Base-by-base conservation (phyloP, 2,329 filamentous ascomycete species). In the Ceratocystis papillata region DNA sequence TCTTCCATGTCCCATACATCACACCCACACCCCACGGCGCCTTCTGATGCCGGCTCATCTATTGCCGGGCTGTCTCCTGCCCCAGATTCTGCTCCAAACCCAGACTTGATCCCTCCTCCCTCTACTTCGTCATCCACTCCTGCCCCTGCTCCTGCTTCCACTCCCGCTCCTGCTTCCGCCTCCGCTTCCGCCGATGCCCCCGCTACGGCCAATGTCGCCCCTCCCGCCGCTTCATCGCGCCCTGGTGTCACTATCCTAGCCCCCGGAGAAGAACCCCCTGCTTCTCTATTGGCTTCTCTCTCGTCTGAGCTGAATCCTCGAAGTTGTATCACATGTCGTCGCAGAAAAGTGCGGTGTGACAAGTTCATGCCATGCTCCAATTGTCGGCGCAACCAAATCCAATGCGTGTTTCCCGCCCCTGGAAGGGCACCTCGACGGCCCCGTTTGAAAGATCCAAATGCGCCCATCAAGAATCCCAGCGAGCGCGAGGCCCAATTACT, bases 291-390 rank as follows among this genome's bases (percentile, higher is more conserved):
- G 46, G 67, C 60, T 61, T 41, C 63, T 45, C 63, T 59, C 44
- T 62, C 63, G 61, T 57, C 75, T 5, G 74, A 74, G 46, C 67
- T 80, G 60, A 80, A 80, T 68, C 79, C 79, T 37, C 75, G 79
- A 68, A 80, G 78, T 68, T 80, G 79, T 70, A 78, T 81, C 20
- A 80, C 78, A 48, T 81, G 79, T 68, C 76, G 79, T 10, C 77
- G 79, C 57, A 78, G 85, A 69, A 87, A 89, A 74, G 88, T 91
- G 65, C 87, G 87, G 71, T 91, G 88, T 79, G 87, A 91, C 77
- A 90, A 90, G 77, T 80, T 83, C 71, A 84, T 89, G 78, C 86
- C 87, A 17, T 91, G 88, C 74, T 84, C 84, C 71, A 90, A 91
- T 73, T 91, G 88, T 73, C 82, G 82, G 53, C 83, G 86, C 69